Conservation (phyloP, 148 eudicot genomes). For the Spergularia bocconei region DNA sequence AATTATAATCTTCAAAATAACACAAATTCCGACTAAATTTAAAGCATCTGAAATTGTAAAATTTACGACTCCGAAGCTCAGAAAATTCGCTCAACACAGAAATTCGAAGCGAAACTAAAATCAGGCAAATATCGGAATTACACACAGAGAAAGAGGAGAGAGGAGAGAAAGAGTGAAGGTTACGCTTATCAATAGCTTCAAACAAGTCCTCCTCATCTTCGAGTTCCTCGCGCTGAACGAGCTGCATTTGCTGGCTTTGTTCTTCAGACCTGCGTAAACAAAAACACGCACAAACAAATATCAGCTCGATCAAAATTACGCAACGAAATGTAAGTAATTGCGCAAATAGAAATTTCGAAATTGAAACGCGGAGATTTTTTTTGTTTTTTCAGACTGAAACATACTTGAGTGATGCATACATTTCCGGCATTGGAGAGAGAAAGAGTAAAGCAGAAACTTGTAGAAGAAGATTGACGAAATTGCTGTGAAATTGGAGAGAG, state of each 20-base stretch:
- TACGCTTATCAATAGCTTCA: constrained; percentile 82
- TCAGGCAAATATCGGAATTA: background rate
- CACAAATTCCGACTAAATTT: too few relatives aligned
- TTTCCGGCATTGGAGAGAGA: constrained; percentile 30
- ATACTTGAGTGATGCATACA: constrained; percentile 61
- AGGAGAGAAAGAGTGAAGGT: background rate
- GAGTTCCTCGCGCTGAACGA: constrained; percentile 77
- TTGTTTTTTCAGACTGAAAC: background rate
- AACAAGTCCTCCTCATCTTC: constrained; percentile 89
- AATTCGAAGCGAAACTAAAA: too few relatives aligned
- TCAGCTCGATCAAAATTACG: background rate
- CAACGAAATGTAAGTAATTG: background rate
- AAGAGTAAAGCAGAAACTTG: background rate
- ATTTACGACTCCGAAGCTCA: too few relatives aligned
- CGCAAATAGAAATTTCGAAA: background rate
- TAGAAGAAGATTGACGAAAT: background rate
- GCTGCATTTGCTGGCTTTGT: constrained; percentile 74
- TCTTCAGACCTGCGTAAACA: constrained; percentile 60
- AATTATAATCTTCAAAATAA: too few relatives aligned
- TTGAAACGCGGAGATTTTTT: background rate
- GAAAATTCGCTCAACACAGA: too few relatives aligned
- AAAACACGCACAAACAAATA: constrained; percentile 14
- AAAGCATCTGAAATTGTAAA: too few relatives aligned
- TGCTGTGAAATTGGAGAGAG: too few relatives aligned
- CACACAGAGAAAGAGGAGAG: background rate